Evolutionary conservation across 805 yeast species (phyloP).

Genomic region (Candida cerambycidarum): DNA sequence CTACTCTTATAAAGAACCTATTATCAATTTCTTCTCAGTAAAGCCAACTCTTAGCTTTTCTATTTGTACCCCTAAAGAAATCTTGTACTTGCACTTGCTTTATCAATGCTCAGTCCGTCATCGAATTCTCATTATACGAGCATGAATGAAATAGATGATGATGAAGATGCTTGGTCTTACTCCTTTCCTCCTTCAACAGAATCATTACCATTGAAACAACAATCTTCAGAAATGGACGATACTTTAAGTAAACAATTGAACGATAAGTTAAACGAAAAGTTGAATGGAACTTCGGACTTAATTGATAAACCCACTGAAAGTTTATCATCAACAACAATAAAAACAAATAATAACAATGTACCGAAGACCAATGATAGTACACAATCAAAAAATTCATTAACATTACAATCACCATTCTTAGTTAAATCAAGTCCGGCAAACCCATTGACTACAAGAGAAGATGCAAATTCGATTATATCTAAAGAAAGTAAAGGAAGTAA

Average conservation of each 20-base stretch:
- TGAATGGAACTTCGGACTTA: background rate
- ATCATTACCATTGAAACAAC: conserved; percentile 19
- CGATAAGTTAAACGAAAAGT: background rate
- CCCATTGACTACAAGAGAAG: conserved; percentile 52
- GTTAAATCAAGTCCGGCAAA: conserved; percentile 49
- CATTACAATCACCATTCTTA: conserved; percentile 35
- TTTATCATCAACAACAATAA: background rate
- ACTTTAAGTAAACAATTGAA: background rate
- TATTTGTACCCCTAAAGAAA: no score
- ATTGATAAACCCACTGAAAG: background rate
- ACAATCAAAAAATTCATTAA: conserved; percentile 16
- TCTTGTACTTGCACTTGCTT: no score
- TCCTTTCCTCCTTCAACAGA: conserved; percentile 39
- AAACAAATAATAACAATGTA: no score
- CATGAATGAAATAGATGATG: conserved; percentile 21
- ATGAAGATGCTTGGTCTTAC: conserved; percentile 43
- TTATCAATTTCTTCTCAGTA: no score
- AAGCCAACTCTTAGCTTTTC: no score
- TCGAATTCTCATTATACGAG: conserved; percentile 4
- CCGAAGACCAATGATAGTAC: background rate
- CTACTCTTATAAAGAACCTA: no score
- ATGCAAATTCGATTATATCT: conserved; percentile 41
- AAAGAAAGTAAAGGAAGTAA: conserved; percentile 20
- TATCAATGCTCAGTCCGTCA: background rate
- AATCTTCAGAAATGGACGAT: background rate